Evolutionary conservation across 139 green algal genomes (phyloP).

Genomic region (Volvox africanus): DNA sequence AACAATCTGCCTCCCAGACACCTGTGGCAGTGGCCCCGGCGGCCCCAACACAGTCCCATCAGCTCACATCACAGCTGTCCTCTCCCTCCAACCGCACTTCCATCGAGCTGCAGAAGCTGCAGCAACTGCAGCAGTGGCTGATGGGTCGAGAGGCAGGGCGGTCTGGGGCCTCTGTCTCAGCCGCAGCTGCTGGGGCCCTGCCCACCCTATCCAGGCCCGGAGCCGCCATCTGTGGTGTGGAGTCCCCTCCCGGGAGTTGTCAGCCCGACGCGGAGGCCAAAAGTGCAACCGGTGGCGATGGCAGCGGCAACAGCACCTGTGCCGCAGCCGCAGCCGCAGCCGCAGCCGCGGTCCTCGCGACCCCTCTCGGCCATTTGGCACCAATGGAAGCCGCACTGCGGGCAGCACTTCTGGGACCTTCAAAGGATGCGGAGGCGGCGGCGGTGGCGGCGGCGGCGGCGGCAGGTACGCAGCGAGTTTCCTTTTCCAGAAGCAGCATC

Average conservation of each 20-base stretch:
- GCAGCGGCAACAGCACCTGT: not conserved
- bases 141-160: not conserved
- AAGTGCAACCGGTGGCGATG: not conserved
- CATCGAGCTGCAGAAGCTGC: not conserved
- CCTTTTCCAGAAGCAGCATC: constrained; percentile 9
- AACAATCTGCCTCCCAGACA: no score
- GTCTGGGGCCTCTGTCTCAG: not conserved
- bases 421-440: not conserved
- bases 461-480: not conserved
- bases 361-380: not conserved
- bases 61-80: not conserved
- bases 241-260: no score
- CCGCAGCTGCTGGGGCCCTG: no score
- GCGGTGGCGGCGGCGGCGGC: not conserved
- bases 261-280: not conserved
- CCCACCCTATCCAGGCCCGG: no score
- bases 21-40: not conserved
- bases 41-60: not conserved
- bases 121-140: not conserved
- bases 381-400: not conserved
- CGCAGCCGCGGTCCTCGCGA: not conserved
- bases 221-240: no score
- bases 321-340: not conserved
- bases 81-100: not conserved
- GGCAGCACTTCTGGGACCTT: not conserved